These are phyloP conservation scores for Auriscalpium orientale DNA, from an alignment of 768 basidiomycete genomes.

Conservation along the genomic window DNA sequence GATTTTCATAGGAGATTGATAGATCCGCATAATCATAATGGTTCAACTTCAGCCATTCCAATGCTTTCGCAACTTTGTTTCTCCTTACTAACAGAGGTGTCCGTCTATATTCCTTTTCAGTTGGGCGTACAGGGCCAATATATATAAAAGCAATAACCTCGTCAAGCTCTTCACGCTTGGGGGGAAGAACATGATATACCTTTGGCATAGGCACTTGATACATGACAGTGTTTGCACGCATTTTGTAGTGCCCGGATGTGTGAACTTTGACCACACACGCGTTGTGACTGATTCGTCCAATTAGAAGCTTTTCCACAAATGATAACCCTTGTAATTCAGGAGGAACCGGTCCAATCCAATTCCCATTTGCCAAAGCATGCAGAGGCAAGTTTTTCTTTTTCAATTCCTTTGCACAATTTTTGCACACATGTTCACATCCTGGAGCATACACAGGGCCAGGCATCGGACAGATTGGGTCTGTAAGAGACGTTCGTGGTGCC, in stretches of 20 bases:
- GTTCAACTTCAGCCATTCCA: neutral
- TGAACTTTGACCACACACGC: conserved; percentile 12
- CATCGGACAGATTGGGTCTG: neutral
- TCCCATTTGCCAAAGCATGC: too few relatives aligned
- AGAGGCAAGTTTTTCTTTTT: neutral
- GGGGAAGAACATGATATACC: conserved; percentile 27
- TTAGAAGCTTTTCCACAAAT: neutral
- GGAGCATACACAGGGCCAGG: neutral
- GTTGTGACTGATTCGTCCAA: conserved; percentile 10
- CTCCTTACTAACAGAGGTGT: conserved; percentile 9
- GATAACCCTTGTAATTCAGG: too few relatives aligned
- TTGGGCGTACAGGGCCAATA: conserved; percentile 24
- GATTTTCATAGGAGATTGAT: conserved; percentile 12
- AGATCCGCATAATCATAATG: neutral
- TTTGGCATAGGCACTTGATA: conserved; percentile 25
- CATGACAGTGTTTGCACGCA: conserved; percentile 28
- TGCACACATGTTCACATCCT: neutral
- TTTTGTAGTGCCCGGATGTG: conserved; percentile 16
- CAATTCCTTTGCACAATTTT: neutral
- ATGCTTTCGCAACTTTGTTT: conserved; percentile 6
- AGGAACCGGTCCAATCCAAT: too few relatives aligned
- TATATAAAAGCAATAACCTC: conserved; percentile 25
- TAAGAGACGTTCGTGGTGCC: neutral
- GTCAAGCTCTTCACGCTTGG: conserved; percentile 24
- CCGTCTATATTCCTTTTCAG: conserved; percentile 19